Evolutionary conservation across 768 basidiomycete species (phyloP).

Genomic region (Panellus pusillus): DNA sequence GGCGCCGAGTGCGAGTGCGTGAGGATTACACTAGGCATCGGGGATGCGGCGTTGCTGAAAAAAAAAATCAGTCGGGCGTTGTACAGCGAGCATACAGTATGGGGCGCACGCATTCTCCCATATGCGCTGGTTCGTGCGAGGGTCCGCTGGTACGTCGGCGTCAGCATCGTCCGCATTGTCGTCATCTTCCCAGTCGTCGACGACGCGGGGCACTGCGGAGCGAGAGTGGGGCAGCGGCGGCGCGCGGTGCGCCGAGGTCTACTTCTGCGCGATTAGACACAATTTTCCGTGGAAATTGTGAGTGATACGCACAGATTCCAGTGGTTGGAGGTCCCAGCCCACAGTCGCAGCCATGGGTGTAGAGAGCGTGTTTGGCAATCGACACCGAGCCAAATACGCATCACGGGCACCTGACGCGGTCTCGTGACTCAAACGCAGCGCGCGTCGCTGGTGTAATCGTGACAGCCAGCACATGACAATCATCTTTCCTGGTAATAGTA

Average conservation of each 20-base stretch:
- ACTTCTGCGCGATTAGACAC: conserved; percentile 10
- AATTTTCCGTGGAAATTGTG: not conserved
- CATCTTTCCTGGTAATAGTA: too few relatives aligned
- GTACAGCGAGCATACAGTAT: not conserved
- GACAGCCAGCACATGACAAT: too few relatives aligned
- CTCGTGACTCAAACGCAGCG: too few relatives aligned
- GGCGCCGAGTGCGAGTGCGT: conserved; percentile 32
- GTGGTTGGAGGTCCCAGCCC: conserved; percentile 2
- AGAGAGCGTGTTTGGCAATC: too few relatives aligned
- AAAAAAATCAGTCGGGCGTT: conserved; percentile 10
- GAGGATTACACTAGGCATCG: conserved; percentile 68
- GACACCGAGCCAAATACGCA: too few relatives aligned
- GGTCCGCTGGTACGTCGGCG: conserved; percentile 31
- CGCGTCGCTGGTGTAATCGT: too few relatives aligned
- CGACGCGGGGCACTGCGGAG: conserved; percentile 2
- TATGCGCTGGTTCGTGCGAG: conserved; percentile 44
- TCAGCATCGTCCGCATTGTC: conserved; percentile 40
- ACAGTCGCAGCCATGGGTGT: conserved; percentile 1
- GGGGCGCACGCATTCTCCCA: conserved; percentile 72
- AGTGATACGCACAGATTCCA: conserved; percentile 6
- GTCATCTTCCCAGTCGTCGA: conserved; percentile 61
- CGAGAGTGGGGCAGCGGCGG: conserved; percentile 23
- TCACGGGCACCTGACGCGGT: too few relatives aligned
- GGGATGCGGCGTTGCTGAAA: conserved; percentile 52
- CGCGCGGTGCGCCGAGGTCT: conserved; percentile 7